Conservation (phyloP, 179 eudicot genomes). For the Silene noctiflora region DNA sequence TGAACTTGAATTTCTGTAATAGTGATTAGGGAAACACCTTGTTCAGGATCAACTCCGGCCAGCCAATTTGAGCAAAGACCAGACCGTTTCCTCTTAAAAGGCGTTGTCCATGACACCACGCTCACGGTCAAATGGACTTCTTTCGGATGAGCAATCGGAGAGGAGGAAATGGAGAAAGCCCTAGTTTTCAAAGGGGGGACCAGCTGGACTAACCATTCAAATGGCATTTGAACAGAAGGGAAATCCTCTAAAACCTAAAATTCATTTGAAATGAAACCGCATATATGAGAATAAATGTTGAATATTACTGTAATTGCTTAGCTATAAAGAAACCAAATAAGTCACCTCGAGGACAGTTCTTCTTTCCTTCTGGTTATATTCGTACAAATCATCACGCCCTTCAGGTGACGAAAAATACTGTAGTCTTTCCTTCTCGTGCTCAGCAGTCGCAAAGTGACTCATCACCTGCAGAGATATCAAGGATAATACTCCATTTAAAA, state of each 20-base stretch:
- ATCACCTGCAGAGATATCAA: slow-evolving; percentile 55
- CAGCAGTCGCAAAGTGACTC: slow-evolving; percentile 89
- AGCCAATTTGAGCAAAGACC: slow-evolving; percentile 98
- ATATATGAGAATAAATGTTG: slow-evolving; percentile 1
- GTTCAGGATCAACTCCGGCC: slow-evolving; percentile 73
- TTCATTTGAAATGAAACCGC: not conserved
- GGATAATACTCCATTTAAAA: not conserved
- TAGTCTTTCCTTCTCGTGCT: slow-evolving; percentile 95
- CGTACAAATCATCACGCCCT: slow-evolving; percentile 95
- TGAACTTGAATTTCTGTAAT: not conserved
- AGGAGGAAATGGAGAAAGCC: slow-evolving; percentile 92
- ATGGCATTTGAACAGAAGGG: slow-evolving; percentile 94
- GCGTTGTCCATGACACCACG: slow-evolving; percentile 83
- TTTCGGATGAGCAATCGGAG: slow-evolving; percentile 71
- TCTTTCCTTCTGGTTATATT: slow-evolving; percentile 91
- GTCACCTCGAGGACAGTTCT: slow-evolving; percentile 91
- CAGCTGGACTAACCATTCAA: slow-evolving; percentile 94
- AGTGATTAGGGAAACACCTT: slow-evolving; percentile 32
- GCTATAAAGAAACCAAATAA: not conserved
- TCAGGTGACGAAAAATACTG: slow-evolving; percentile 92
- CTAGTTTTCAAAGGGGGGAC: slow-evolving; percentile 83
- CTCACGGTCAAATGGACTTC: slow-evolving; percentile 83
- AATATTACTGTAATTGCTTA: not conserved
- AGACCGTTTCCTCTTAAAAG: slow-evolving; percentile 77
- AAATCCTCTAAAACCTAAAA: slow-evolving; percentile 86